A percentile compares a stretch with the other conserved stretches of the same genome.
phyloP scores from a whole-genome alignment of 352 stramenopile species.

The Globisporangium polare region DNA sequence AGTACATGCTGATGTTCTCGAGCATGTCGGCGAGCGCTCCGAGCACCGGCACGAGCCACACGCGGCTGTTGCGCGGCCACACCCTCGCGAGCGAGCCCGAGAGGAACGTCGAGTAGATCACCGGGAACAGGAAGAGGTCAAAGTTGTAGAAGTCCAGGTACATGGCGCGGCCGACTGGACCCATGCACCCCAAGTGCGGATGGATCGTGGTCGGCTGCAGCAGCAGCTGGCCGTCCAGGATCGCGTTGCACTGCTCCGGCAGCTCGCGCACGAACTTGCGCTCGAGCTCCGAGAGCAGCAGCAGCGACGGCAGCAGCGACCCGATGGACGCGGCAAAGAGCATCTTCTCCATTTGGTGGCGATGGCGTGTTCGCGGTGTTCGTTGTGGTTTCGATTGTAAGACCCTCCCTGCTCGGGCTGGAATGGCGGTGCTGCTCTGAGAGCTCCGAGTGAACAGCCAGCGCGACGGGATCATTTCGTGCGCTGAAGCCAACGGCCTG shows the following conservation, averaged over 20 bases:
- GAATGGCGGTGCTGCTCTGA: not conserved
- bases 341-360: constrained; percentile 6
- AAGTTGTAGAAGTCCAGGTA: constrained; percentile 45
- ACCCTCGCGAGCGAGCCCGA: constrained; percentile 24
- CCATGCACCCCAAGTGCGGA: constrained; percentile 38
- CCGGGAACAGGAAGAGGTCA: constrained; percentile 43
- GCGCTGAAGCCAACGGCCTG: too few relatives aligned
- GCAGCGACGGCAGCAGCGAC: constrained; percentile 31
- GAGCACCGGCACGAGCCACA: constrained; percentile 24
- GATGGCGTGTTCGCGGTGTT: not conserved
- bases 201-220: constrained; percentile 22
- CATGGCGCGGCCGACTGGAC: constrained; percentile 21
- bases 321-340: constrained; percentile 26
- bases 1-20: constrained; percentile 41
- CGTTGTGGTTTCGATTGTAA: not conserved
- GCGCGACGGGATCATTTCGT: not conserved
- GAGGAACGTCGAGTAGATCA: constrained; percentile 37
- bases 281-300: constrained; percentile 31
- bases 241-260: constrained; percentile 28
- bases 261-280: constrained; percentile 28
- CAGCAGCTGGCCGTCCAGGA: constrained; percentile 36
- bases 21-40: constrained; percentile 29
- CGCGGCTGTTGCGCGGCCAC: constrained; percentile 21
- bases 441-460: not conserved
- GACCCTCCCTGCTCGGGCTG: not conserved